These are phyloP conservation scores for Mycena vitilis DNA, from an alignment of 768 basidiomycete species.

Conservation along the genomic window DNA sequence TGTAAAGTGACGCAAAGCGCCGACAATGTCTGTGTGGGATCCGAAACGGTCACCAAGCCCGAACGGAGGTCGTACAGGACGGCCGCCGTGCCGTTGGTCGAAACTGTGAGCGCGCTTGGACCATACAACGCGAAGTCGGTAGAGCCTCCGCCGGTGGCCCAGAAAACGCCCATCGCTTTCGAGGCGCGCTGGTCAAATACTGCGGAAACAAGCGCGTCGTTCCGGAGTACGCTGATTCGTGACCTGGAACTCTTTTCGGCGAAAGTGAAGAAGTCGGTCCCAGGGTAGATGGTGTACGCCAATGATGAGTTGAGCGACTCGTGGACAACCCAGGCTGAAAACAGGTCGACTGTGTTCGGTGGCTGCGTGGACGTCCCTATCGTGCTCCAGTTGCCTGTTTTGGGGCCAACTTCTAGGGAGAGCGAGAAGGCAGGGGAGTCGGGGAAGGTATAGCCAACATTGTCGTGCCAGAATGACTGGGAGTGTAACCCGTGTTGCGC, in stretches of 20 bases:
- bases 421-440: conserved; percentile 47
- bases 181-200: conserved; percentile 56
- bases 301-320: conserved; percentile 48
- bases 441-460: conserved; percentile 70
- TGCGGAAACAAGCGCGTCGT: conserved; percentile 62
- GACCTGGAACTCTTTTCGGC: conserved; percentile 46
- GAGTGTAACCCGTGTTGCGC: conserved; percentile 22
- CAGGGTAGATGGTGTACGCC: conserved; percentile 70
- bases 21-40: conserved; percentile 69
- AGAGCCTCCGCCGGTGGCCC: conserved; percentile 60
- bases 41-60: conserved; percentile 66
- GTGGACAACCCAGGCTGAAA: conserved; percentile 71
- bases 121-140: conserved; percentile 48
- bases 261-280: conserved; percentile 54
- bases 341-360: conserved; percentile 68
- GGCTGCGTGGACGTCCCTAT: conserved; percentile 75
- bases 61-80: conserved; percentile 56
- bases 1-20: conserved; percentile 51
- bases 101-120: conserved; percentile 45
- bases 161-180: conserved; percentile 66
- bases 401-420: conserved; percentile 55
- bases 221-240: conserved; percentile 54
- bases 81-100: conserved; percentile 55
- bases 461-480: conserved; percentile 70
- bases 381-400: conserved; percentile 68